These are phyloP conservation scores for Cercospora nicotianae DNA, from an alignment of 2,329 filamentous ascomycete species.

Conservation along the genomic window DNA sequence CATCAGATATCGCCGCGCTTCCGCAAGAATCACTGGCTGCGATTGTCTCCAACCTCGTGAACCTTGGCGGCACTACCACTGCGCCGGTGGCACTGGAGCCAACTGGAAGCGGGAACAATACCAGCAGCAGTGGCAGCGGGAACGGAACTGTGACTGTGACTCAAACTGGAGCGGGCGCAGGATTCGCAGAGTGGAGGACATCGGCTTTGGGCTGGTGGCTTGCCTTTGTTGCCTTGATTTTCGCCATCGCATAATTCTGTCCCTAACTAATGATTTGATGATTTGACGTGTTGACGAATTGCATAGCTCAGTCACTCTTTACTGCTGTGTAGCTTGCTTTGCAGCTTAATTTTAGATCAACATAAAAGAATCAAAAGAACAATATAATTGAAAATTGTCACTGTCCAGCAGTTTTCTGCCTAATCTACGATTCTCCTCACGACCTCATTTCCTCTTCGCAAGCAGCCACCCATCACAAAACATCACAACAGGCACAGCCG, in stretches of 20 bases:
- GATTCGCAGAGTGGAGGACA: not conserved
- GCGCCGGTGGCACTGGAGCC: not conserved
- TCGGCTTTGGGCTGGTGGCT: not conserved
- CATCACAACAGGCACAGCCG: slow-evolving; percentile 48
- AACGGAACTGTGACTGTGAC: not conserved
- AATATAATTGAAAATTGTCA: not conserved
- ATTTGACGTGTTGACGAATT: not conserved
- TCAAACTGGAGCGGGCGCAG: not conserved
- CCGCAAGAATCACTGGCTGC: not conserved
- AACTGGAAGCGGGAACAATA: not conserved
- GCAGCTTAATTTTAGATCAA: not conserved
- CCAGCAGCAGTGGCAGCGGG: not conserved
- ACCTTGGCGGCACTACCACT: not conserved
- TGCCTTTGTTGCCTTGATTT: not conserved
- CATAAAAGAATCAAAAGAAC: not conserved
- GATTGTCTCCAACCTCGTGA: not conserved
- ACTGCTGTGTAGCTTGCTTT: not conserved
- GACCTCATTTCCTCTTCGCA: not conserved
- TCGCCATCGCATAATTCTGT: not conserved
- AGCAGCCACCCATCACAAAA: slow-evolving; percentile 21
- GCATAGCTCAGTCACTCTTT: not conserved
- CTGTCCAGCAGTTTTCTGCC: too few relatives aligned
- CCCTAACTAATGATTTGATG: not conserved
- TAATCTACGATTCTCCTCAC: too few relatives aligned
- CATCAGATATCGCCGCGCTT: not conserved